phyloP scores from a whole-genome alignment of 331 rosid species.

The Quercus lobata region DNA sequence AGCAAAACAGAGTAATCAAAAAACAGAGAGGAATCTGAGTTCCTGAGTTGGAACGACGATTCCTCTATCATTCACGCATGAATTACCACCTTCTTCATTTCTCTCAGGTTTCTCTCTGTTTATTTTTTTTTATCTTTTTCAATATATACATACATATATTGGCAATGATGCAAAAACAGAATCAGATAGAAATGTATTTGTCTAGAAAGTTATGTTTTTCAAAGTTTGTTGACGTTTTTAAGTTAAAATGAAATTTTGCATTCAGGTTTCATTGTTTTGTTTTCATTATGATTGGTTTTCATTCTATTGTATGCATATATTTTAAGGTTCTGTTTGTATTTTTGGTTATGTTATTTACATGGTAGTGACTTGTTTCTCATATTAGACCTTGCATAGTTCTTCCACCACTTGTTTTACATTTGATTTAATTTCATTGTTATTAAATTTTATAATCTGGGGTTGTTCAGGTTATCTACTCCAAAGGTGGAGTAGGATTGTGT shows the following conservation, averaged over 20 bases:
- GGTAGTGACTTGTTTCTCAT: too few species aligned
- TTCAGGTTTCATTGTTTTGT: not conserved
- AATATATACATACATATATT: not conserved
- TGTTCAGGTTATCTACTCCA: not conserved
- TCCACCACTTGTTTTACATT: not conserved
- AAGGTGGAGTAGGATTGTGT: not conserved
- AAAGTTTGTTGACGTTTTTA: too few species aligned
- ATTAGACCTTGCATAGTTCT: not conserved
- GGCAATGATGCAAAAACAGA: not conserved
- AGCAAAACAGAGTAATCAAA: too few species aligned
- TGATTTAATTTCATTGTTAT: not conserved
- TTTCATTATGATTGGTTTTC: not conserved
- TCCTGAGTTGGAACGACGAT: constrained; percentile 41
- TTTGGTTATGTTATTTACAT: too few species aligned
- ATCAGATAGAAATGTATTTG: too few species aligned
- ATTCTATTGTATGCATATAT: too few species aligned
- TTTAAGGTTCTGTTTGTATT: too few species aligned
- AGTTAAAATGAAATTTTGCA: not conserved
- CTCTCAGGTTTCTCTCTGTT: not conserved
- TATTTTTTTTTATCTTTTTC: not conserved
- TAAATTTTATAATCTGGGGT: not conserved
- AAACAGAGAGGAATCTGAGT: constrained; percentile 40
- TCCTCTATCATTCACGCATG: constrained; percentile 33
- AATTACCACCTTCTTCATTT: not conserved
- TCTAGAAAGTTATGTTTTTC: too few species aligned